These are phyloP conservation scores for Neolentinus lepideus DNA, from an alignment of 1,284 basidiomycete species.

Conservation along the genomic window DNA sequence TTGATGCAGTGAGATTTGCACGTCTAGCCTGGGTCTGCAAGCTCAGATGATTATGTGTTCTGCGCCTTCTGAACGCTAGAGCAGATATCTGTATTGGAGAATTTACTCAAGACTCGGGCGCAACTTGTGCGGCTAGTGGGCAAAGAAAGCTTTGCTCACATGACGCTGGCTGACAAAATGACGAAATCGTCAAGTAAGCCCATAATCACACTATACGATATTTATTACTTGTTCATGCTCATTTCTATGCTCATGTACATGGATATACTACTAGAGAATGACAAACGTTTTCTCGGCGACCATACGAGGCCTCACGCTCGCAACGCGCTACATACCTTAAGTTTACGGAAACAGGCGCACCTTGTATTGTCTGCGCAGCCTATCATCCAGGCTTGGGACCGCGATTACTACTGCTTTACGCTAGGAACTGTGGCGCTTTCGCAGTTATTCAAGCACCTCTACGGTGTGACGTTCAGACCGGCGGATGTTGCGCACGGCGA, in stretches of 20 bases:
- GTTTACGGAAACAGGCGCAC: slow-evolving; percentile 67
- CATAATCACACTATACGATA: slow-evolving; percentile 14
- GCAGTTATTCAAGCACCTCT: slow-evolving; percentile 77
- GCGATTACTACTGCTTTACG: slow-evolving; percentile 85
- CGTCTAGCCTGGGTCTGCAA: slow-evolving; percentile 82
- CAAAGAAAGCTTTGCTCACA: slow-evolving; percentile 74
- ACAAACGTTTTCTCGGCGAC: slow-evolving; percentile 73
- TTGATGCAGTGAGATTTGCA: slow-evolving; percentile 66
- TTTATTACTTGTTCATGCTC: slow-evolving; percentile 7
- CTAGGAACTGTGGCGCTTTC: slow-evolving; percentile 86
- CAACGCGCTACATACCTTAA: slow-evolving; percentile 65
- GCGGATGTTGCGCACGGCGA: slow-evolving; percentile 67
- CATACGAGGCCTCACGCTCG: slow-evolving; percentile 73
- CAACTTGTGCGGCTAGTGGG: slow-evolving; percentile 83
- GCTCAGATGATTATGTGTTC: slow-evolving; percentile 90
- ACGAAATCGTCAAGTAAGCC: slow-evolving; percentile 75
- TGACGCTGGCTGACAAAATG: slow-evolving; percentile 91
- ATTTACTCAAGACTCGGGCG: slow-evolving; percentile 67
- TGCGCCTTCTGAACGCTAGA: slow-evolving; percentile 69
- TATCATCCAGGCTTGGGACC: slow-evolving; percentile 84
- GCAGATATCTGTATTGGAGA: slow-evolving; percentile 70
- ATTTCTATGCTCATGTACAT: slow-evolving; percentile 4
- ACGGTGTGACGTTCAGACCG: slow-evolving; percentile 79
- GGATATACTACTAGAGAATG: slow-evolving; percentile 54
- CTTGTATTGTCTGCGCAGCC: slow-evolving; percentile 49